phyloP scores from a whole-genome alignment of 306 rosid species.

The Begonia peltatifolia region DNA sequence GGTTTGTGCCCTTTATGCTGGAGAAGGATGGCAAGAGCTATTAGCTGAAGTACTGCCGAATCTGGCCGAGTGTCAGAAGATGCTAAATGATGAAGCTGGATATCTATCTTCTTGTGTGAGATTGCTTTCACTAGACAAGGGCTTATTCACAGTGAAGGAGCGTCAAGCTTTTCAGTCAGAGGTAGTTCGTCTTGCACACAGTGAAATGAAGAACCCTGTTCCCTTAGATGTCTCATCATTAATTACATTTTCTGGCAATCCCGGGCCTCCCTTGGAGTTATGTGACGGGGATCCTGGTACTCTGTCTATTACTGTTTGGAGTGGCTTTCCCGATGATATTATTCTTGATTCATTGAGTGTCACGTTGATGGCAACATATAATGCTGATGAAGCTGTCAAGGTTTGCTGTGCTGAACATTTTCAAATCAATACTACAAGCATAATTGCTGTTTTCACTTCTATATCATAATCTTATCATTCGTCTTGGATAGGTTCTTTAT shows the following conservation, averaged over 20 bases:
- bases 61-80: conserved; percentile 92
- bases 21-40: conserved; percentile 96
- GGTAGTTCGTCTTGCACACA: conserved; percentile 74
- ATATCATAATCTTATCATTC: conserved; percentile 1
- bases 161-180: conserved; percentile 87
- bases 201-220: conserved; percentile 94
- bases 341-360: conserved; percentile 87
- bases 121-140: conserved; percentile 82
- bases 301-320: conserved; percentile 79
- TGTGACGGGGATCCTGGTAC: conserved; percentile 87
- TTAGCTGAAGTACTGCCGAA: conserved; percentile 91
- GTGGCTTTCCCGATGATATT: conserved; percentile 96
- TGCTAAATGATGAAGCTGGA: conserved; percentile 90
- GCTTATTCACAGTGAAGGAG: conserved; percentile 73
- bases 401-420: conserved; percentile 26
- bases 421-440: conserved; percentile 5
- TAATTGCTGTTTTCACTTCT: conserved; percentile 2
- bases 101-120: conserved; percentile 94
- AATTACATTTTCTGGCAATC: conserved; percentile 88
- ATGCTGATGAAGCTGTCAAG: conserved; percentile 94
- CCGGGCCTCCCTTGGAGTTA: conserved; percentile 87
- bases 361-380: conserved; percentile 67
- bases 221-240: conserved; percentile 90
- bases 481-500: not conserved
- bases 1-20: conserved; percentile 86